phyloP scores from a whole-genome alignment of 768 basidiomycete species.

The Flagelloscypha sp. region DNA sequence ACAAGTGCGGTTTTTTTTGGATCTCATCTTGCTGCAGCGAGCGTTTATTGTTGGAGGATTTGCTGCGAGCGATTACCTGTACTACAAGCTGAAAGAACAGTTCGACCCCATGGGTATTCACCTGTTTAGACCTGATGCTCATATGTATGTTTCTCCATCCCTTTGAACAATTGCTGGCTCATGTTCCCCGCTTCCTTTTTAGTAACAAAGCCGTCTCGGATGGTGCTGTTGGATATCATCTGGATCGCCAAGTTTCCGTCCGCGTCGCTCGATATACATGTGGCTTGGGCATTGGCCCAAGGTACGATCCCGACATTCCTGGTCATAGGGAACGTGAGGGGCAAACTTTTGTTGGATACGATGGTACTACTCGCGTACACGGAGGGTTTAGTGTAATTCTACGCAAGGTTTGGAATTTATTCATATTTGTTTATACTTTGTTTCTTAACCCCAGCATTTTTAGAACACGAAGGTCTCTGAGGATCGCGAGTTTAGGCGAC shows the following conservation, averaged over 20 bases:
- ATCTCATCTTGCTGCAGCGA: constrained; percentile 15
- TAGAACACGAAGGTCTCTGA: too few species aligned
- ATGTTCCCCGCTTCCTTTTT: neutral
- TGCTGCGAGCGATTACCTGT: constrained; percentile 43
- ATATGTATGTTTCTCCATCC: constrained; percentile 38
- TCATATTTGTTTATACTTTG: too few species aligned
- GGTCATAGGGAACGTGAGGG: constrained; percentile 26
- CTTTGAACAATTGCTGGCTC: constrained; percentile 3
- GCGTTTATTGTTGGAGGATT: constrained; percentile 50
- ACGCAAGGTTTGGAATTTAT: too few species aligned
- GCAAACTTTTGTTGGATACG: constrained; percentile 24
- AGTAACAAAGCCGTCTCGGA: constrained; percentile 37
- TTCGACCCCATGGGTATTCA: constrained; percentile 30
- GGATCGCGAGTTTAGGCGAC: neutral
- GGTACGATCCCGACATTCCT: constrained; percentile 17
- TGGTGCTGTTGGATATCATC: constrained; percentile 28
- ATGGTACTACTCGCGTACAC: constrained; percentile 30
- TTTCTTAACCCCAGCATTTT: too few species aligned
- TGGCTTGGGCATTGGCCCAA: constrained; percentile 21
- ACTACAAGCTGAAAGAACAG: constrained; percentile 28
- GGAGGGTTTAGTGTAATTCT: constrained; percentile 36
- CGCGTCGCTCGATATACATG: constrained; percentile 30
- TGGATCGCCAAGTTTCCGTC: constrained; percentile 29
- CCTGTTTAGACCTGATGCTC: constrained; percentile 43
- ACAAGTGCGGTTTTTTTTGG: neutral